These are phyloP conservation scores for Collybia mongolica DNA, from an alignment of 768 basidiomycete species.

Conservation along the genomic window DNA sequence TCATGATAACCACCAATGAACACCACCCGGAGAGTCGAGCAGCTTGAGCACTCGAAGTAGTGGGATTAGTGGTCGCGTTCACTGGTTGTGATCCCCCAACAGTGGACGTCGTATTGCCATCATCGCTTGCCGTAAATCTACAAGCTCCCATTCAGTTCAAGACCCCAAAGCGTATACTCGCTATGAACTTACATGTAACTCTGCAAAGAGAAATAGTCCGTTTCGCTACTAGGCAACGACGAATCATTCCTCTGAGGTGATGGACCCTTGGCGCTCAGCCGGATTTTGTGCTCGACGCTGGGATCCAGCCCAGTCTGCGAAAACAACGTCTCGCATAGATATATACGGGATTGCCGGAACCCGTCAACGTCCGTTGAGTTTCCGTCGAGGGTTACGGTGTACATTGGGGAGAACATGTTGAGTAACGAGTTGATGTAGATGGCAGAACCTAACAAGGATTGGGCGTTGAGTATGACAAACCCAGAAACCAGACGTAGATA, in stretches of 20 bases:
- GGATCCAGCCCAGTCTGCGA: constrained; percentile 21
- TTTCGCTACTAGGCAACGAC: constrained; percentile 7
- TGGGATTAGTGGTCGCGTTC: too few species aligned
- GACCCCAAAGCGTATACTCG: too few species aligned
- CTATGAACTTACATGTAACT: constrained; percentile 17
- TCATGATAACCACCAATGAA: too few species aligned
- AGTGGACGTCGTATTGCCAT: too few species aligned
- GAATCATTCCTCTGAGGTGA: constrained; percentile 14
- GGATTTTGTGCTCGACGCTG: constrained; percentile 18
- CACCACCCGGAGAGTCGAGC: too few species aligned
- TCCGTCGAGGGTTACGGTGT: constrained; percentile 23
- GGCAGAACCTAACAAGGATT: constrained; percentile 17
- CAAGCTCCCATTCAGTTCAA: too few species aligned
- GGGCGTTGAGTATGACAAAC: neutral
- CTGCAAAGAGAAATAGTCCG: constrained; percentile 18
- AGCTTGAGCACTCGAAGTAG: too few species aligned
- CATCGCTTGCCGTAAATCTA: too few species aligned
- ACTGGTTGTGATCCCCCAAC: too few species aligned
- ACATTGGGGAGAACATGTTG: constrained; percentile 16
- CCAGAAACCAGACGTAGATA: too few species aligned
- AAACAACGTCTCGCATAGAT: constrained; percentile 22
- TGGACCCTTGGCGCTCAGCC: constrained; percentile 20
- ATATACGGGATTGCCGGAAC: constrained; percentile 10
- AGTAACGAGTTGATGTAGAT: constrained; percentile 23
- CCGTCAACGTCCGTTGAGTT: constrained; percentile 22